Base-by-base conservation (phyloP, 2,329 filamentous ascomycete genomes). In the Colletotrichum paranaense region DNA sequence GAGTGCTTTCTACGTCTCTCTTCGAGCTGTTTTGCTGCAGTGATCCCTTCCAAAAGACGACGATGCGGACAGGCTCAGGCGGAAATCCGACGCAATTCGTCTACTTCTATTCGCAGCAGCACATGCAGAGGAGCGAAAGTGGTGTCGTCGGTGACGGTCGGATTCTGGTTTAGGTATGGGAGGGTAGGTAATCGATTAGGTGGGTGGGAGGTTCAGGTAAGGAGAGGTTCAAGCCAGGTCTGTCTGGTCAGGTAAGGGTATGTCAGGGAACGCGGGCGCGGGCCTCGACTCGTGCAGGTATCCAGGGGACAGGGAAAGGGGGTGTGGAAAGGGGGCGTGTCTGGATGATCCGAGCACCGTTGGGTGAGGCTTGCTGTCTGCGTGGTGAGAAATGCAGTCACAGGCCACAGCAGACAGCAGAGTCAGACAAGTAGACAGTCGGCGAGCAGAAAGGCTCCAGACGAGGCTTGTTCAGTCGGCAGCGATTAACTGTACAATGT, bases 211-310 rank as follows among this genome's bases (percentile, higher is more conserved):
- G 42, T 26, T 52, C 65, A 62, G 66, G 66, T 55, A 68, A 69
- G 53, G 67, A 46, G 42, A 49, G 38, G 67, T 22, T 24, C 57
- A 58, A 63, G 58, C n/a, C 46, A 42, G 64, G 52, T 19, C 64
- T 57, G 52, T 19, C 64, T 57, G 52, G 28, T 22, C 57, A 63
- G 65, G 38, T 55, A 57, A 46, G 65, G 69, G 69, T 63, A 72
- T 72, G 69, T 72, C 32, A 73, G 66, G 66, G 67, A 60, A 69
- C 53, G 60, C 66, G 55, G 58, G 38, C 60, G 66, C 49, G 62
- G 62, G 52, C 22, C 68, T 60, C 46, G 64, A 65, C 66, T 73
- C 59, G 66, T 30, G 55, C 55, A 72, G 68, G 57, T 49, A 38
- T 24, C 28, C 57, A 52, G 26, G 38, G 59, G 56, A 70, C 62